phyloP scores from a whole-genome alignment of 139 green algal species.

The Ettlia oleoabundans region DNA sequence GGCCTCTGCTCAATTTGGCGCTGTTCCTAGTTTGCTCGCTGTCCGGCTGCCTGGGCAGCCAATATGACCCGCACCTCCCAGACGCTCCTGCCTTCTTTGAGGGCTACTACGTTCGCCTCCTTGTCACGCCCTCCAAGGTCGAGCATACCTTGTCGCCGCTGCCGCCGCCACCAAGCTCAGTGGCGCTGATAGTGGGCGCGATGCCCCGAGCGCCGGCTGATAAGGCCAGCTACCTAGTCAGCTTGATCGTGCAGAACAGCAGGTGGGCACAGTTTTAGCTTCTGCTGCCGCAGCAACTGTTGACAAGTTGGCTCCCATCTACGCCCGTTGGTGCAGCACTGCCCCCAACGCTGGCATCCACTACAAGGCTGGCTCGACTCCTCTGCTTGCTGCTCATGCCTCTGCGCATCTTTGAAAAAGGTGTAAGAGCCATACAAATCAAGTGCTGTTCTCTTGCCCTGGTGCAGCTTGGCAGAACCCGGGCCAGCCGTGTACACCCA shows the following conservation, averaged over 20 bases:
- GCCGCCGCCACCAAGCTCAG: neutral
- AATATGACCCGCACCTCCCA: constrained; percentile 12
- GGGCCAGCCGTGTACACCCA: neutral
- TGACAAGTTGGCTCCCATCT: too few species aligned
- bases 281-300: too few species aligned
- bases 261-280: neutral
- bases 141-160: too few species aligned
- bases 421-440: too few species aligned
- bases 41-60: neutral
- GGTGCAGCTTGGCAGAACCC: neutral
- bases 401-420: too few species aligned
- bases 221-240: neutral
- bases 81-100: neutral
- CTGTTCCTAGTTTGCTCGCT: neutral
- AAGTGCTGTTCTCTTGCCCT: neutral
- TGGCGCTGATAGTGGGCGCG: neutral
- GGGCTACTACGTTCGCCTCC: constrained; percentile 6
- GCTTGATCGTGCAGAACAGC: neutral
- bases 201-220: neutral
- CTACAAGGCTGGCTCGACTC: too few species aligned
- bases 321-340: too few species aligned
- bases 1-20: too few species aligned
- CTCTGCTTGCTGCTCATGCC: too few species aligned
- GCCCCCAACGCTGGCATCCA: too few species aligned
- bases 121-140: too few species aligned